Conservation (phyloP, 345 rosid genomes). For the Aquilaria malaccensis region DNA sequence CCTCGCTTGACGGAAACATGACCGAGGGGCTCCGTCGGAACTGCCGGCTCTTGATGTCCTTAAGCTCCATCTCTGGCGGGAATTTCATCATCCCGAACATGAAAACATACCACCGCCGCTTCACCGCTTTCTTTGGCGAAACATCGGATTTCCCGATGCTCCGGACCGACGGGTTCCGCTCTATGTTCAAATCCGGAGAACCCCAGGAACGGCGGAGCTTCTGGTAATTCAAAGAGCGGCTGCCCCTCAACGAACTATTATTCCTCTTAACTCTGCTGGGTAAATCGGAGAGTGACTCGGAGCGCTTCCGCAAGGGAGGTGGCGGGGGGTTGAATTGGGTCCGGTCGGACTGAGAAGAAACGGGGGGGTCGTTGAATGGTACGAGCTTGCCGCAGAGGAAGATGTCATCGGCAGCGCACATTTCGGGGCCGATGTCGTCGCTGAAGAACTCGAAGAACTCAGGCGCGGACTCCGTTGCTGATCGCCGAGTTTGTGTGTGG, state of each 20-base stretch:
- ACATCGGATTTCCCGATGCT: conserved; percentile 17
- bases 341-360: conserved; percentile 11
- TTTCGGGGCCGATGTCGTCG: conserved; percentile 31
- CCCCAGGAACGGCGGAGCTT: conserved; percentile 26
- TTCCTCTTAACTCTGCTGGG: conserved; percentile 19
- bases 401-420: conserved; percentile 71
- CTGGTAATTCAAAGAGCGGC: conserved; percentile 53
- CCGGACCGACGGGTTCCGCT: conserved; percentile 21
- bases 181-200: conserved; percentile 13
- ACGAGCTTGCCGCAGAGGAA: conserved; percentile 63
- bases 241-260: conserved; percentile 28
- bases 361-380: conserved; percentile 28
- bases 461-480: conserved; percentile 16
- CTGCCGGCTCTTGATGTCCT: conserved; percentile 65
- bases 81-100: conserved; percentile 58
- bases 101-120: conserved; percentile 56
- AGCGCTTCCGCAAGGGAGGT: conserved; percentile 25
- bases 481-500: conserved; percentile 5
- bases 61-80: conserved; percentile 54
- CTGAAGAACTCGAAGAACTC: conserved; percentile 55
- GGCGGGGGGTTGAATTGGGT: background rate
- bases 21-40: conserved; percentile 39
- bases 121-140: conserved; percentile 11
- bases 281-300: conserved; percentile 48
- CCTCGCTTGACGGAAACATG: conserved; percentile 30